A percentile compares a stretch with the other conserved stretches of the same genome.
These are phyloP conservation scores for Pestalotiopsis sp. DNA, from an alignment of 2,329 filamentous ascomycete genomes.

Conservation along the genomic window DNA sequence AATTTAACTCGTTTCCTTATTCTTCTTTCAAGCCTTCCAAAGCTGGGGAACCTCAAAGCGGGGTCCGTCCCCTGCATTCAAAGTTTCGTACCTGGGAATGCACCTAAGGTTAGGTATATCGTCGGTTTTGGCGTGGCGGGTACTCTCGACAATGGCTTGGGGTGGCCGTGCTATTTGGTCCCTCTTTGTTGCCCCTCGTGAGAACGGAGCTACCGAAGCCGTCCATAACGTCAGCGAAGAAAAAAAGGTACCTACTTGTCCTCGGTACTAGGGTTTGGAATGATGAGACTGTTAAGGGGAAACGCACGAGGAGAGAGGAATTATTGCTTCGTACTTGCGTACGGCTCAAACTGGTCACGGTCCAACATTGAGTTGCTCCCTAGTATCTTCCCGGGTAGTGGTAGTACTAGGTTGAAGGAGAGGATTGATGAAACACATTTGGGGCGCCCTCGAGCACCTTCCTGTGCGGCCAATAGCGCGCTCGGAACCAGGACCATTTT, in stretches of 20 bases:
- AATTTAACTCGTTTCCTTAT: neutral
- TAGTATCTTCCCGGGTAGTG: neutral
- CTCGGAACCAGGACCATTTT: neutral
- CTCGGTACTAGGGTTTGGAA: neutral
- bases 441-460: constrained; percentile 10
- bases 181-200: neutral
- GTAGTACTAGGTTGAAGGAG: neutral
- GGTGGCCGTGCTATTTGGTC: neutral
- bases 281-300: neutral
- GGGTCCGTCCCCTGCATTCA: no score
- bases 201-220: constrained; percentile 2
- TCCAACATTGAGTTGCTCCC: neutral
- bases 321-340: neutral
- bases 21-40: no score
- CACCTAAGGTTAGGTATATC: no score
- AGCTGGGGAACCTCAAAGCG: no score
- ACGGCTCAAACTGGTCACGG: neutral
- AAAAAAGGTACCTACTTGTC: neutral
- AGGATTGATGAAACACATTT: neutral
- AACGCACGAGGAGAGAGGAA: neutral
- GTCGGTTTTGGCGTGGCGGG: neutral
- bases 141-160: neutral
- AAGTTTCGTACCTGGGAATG: no score
- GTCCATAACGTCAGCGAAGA: neutral
- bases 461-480: constrained; percentile 8